Percentiles rank a stretch among this genome's conserved stretches.
Evolutionary conservation across 495 filamentous ascomycete species (phyloP).

Genomic region (Aspergillus incahuasiensis): DNA sequence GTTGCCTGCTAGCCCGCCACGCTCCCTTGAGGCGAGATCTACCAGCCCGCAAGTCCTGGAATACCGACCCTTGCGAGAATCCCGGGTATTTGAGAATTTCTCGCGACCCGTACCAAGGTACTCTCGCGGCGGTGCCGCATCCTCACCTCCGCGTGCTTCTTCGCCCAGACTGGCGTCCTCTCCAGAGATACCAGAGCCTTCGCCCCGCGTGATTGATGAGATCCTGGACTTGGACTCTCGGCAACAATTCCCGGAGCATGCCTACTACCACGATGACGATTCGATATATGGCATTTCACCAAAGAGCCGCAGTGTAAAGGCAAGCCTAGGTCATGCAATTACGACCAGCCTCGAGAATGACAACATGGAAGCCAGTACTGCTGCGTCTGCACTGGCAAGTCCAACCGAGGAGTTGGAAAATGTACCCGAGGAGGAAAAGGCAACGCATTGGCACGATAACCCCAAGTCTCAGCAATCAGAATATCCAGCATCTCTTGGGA

Average conservation of each 20-base stretch:
- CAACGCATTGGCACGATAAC: slow-evolving; percentile 30
- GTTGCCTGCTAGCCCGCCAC: slow-evolving; percentile 16
- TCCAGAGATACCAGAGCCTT: slow-evolving; percentile 34
- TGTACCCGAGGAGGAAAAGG: slow-evolving; percentile 70
- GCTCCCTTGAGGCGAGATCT: slow-evolving; percentile 15
- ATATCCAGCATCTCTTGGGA: background rate
- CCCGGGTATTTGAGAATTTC: slow-evolving; percentile 46
- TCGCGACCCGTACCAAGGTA: slow-evolving; percentile 44
- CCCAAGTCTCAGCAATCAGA: slow-evolving; percentile 19
- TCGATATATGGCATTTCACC: slow-evolving; percentile 11
- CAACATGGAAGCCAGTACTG: slow-evolving; percentile 39
- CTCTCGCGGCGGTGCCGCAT: slow-evolving; percentile 25
- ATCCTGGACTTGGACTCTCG: slow-evolving; percentile 32
- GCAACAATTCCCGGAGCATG: slow-evolving; percentile 31
- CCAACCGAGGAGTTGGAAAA: slow-evolving; percentile 52
- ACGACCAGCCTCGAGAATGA: slow-evolving; percentile 45
- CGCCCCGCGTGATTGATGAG: slow-evolving; percentile 42
- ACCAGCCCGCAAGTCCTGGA: slow-evolving; percentile 18
- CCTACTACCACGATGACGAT: slow-evolving; percentile 28
- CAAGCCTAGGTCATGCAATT: slow-evolving; percentile 30
- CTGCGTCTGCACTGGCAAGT: slow-evolving; percentile 33
- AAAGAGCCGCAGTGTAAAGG: slow-evolving; percentile 18
- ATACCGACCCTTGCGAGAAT: slow-evolving; percentile 19
- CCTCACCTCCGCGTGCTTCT: slow-evolving; percentile 25
- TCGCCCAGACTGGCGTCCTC: slow-evolving; percentile 30